Evolutionary conservation across 345 rosid genomes (phyloP), one percentile per base, ranked within the genome.

Genomic region (Rhizophora apiculata): DNA sequence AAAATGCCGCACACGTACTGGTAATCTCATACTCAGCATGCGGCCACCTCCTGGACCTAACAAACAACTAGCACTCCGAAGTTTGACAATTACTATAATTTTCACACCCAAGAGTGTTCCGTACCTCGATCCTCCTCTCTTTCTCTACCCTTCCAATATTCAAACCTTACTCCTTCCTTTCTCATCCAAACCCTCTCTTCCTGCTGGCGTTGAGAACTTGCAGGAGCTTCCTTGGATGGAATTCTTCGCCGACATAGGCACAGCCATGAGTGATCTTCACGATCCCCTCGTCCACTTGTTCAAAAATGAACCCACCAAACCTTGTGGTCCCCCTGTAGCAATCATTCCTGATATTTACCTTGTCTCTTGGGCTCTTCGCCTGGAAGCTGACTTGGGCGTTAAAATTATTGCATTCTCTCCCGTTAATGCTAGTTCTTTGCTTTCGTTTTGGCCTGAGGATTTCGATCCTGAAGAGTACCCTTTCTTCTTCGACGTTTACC

Each of bases 21-120:
- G 51, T 68, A 27, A 54, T 74, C 21, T 73, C 69, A 11, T 68
- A 18, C 53, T 73, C 78, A 29, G 73, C 68, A 7, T 43, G 60
- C 18, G 78, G 78, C 19, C 73, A 74, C 65, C 37, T 74, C 7
- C 36, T 74, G 4, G 73, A 74, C 60, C 68, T 74, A 13, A 57
- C 64, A 13, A 68, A 68, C 73, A 74, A 32, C 78, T 74, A 3
- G 64, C 64, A 49, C 2, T 39, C 49, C 73, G 65, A 4, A 36
- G 68, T 37, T 18, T 58, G 2, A 27, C 19, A 34, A 58, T 68
- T 48, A 68, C 78, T 10, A 37, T 74, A n/a, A 8, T 68, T 1
- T 51, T 68, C 60, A 63, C 73, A n/a, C 60, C 73, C 58, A 63
- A 63, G 24, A 74, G 63, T 58, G 69, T 46, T 6, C 59, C 61